Base-by-base conservation (phyloP, 495 filamentous ascomycete species). In the Staphylotrichum tortipilum region DNA sequence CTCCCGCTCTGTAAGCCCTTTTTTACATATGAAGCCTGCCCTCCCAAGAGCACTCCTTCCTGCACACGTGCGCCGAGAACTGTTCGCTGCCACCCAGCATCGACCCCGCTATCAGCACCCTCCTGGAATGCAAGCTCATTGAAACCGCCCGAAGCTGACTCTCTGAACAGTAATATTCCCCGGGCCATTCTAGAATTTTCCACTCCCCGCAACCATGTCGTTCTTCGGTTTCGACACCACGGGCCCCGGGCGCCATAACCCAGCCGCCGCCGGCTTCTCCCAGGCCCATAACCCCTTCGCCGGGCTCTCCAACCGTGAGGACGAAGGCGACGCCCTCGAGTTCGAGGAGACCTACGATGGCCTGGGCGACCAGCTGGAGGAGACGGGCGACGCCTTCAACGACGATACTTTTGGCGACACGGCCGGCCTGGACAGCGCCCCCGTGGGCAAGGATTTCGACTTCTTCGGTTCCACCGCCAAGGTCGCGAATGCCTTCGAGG, bases 301-400 rank as follows among this genome's bases (percentile, higher is more conserved):
- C 54, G 81, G 84, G 34, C 78, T 95, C 39, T 81, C 84, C 44
- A 63, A 65, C 36, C 78, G 80, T 29, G 80, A 85, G 51, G 83
- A 85, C 35, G 83, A 94, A 60, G 86, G 78, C 77, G 90, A 78
- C 68, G 89, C 77, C 22, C 56, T 97, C 47, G 89, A 97, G 51
- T 98, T 97, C 56, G 92, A 98, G 56, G 92, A 99, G 59, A 97
- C 92, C 24, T 97, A 99, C 64, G 94, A 99, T 68, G 92, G 92
- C 2, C 74, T 97, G 18, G 92, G 89, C 3, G 87, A 95, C 65
- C 81, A 86, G 63, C 80, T 99, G 26, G 85, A 95, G 57, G 90
- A 97, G 60, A 85, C 88, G 15, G 86, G 90, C 57, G 92, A 99
- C 72, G 88, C 77, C 35, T 88, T 96, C 75, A 99, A 99, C 67